Conservation (phyloP, 768 basidiomycete species). For the Lentinula aciculospora region DNA sequence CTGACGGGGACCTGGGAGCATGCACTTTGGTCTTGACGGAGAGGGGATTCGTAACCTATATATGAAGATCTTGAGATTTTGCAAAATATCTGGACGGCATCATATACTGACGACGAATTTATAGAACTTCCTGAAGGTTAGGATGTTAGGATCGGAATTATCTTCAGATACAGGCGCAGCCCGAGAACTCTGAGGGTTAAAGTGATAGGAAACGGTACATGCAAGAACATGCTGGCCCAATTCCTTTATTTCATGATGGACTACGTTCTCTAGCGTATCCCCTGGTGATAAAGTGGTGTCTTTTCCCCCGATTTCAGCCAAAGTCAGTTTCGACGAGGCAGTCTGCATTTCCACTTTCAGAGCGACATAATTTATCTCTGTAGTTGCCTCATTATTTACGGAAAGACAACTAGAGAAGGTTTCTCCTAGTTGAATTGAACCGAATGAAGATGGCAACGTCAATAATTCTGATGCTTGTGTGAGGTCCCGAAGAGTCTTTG, state of each 20-base stretch:
- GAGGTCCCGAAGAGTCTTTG: conserved; percentile 80
- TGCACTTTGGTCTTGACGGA: conserved; percentile 96
- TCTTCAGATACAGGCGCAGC: conserved; percentile 43
- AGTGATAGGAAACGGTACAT: conserved; percentile 79
- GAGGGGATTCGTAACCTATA: conserved; percentile 86
- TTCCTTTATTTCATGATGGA: conserved; percentile 90
- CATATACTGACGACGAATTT: conserved; percentile 72
- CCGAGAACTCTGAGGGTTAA: conserved; percentile 49
- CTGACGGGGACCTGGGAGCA: conserved; percentile 64
- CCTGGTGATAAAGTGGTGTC: conserved; percentile 43
- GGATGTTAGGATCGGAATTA: conserved; percentile 35
- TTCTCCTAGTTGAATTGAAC: conserved; percentile 84
- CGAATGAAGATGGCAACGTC: conserved; percentile 78
- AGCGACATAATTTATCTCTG: conserved; percentile 56
- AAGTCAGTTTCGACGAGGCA: conserved; percentile 52
- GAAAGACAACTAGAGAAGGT: conserved; percentile 80
- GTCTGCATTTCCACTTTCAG: conserved; percentile 87
- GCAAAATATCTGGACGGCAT: neutral
- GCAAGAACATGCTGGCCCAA: conserved; percentile 87
- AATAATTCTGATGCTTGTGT: conserved; percentile 75
- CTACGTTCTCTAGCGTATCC: conserved; percentile 60
- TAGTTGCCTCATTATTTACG: conserved; percentile 71
- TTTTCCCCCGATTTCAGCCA: conserved; percentile 59
- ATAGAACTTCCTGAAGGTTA: conserved; percentile 46
- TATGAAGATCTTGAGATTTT: neutral